A percentile compares a stretch with the other conserved stretches of the same genome.
Evolutionary conservation across 1,284 basidiomycete genomes (phyloP).

Genomic region (Heterobasidion irregulare): DNA sequence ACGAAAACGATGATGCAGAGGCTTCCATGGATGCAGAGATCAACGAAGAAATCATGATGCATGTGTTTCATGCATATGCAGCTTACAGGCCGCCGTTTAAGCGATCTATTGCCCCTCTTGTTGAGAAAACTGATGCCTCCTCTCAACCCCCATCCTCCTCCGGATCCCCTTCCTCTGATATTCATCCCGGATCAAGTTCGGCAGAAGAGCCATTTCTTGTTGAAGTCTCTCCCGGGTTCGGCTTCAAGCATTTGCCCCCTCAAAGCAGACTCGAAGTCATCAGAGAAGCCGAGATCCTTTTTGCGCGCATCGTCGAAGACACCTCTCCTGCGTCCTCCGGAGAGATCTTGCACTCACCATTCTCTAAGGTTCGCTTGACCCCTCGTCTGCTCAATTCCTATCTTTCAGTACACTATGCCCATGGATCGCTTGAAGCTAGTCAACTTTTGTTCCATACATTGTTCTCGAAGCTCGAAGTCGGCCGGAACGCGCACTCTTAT

Average conservation of each 20-base stretch:
- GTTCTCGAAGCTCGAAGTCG: constrained; percentile 33
- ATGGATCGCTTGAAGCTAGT: constrained; percentile 43
- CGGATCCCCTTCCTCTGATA: background rate
- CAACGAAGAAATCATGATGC: constrained; percentile 71
- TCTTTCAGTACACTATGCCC: constrained; percentile 68
- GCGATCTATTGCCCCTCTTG: constrained; percentile 33
- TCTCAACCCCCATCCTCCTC: background rate
- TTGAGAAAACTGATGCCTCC: constrained; percentile 15
- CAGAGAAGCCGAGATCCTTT: constrained; percentile 63
- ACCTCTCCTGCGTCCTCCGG: constrained; percentile 9
- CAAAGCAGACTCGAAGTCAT: constrained; percentile 71
- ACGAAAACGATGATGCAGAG: constrained; percentile 8
- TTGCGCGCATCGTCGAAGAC: constrained; percentile 61
- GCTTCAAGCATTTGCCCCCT: constrained; percentile 59
- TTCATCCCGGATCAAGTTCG: background rate
- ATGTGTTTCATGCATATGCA: constrained; percentile 86
- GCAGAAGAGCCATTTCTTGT: constrained; percentile 4
- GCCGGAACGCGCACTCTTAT: constrained; percentile 47
- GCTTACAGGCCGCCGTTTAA: constrained; percentile 68
- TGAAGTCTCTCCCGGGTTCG: constrained; percentile 8
- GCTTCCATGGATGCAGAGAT: constrained; percentile 29
- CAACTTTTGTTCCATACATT: constrained; percentile 39
- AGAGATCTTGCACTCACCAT: constrained; percentile 18
- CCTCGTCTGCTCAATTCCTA: constrained; percentile 76
- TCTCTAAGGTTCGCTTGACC: constrained; percentile 53